These are phyloP conservation scores for Parascedosporium putredinis DNA, from an alignment of 2,329 filamentous ascomycete genomes.

Conservation along the genomic window DNA sequence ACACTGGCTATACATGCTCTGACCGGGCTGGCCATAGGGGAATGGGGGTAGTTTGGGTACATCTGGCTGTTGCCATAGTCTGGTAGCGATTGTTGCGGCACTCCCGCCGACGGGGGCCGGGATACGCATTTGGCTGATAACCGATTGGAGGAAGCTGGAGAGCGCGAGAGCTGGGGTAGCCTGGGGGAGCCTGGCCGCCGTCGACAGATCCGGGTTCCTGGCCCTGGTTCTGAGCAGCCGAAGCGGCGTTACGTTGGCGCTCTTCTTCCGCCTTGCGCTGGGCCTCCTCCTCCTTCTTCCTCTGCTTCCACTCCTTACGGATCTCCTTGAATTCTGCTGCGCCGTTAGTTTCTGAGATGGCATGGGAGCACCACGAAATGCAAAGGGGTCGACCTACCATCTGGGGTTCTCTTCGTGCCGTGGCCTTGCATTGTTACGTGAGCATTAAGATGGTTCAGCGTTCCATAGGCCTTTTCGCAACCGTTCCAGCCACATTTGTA, in stretches of 20 bases:
- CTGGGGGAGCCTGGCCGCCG: slow-evolving; percentile 44
- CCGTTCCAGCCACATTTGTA: slow-evolving; percentile 99
- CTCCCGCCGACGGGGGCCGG: slow-evolving; percentile 44
- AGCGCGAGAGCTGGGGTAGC: slow-evolving; percentile 44
- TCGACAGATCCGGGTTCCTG: slow-evolving; percentile 25
- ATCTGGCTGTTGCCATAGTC: slow-evolving; percentile 44
- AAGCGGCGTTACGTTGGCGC: slow-evolving; percentile 49
- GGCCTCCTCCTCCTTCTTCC: slow-evolving; percentile 97
- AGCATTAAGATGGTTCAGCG: slow-evolving; percentile 91
- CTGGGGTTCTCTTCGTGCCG: slow-evolving; percentile 84
- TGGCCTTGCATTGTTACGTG: slow-evolving; percentile 99
- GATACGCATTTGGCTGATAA: slow-evolving; percentile 59
- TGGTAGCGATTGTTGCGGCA: slow-evolving; percentile 39
- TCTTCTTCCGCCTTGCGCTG: slow-evolving; percentile 86
- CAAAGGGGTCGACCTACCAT: no score
- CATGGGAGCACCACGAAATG: no score
- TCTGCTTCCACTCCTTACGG: slow-evolving; percentile 96
- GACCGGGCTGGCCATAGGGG: slow-evolving; percentile 47
- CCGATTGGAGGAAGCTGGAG: slow-evolving; percentile 66
- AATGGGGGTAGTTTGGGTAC: slow-evolving; percentile 48
- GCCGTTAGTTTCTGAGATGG: not conserved
- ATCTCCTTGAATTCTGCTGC: slow-evolving; percentile 92
- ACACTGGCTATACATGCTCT: slow-evolving; percentile 52
- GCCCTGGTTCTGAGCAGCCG: slow-evolving; percentile 41
- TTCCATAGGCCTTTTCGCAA: slow-evolving; percentile 97